Evolutionary conservation across 441 rosid species (phyloP).

Genomic region (Capsella rubella): DNA sequence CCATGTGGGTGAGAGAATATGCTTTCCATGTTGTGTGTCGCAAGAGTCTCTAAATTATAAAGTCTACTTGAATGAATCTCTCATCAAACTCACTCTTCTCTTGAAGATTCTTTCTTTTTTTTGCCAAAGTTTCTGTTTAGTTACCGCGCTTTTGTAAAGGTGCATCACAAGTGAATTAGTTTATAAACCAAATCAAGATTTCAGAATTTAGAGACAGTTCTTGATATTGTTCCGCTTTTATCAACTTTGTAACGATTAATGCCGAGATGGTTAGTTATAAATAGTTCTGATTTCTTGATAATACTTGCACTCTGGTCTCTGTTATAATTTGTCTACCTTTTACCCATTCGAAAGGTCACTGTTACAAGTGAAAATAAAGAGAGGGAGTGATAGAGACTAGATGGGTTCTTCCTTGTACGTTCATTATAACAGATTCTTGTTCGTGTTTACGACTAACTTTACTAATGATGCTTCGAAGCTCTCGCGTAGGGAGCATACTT

Average conservation of each 20-base stretch:
- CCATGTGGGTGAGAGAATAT: conserved; percentile 50
- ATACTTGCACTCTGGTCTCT: neutral
- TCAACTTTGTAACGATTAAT: neutral
- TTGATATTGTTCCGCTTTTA: conserved; percentile 11
- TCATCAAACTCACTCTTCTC: conserved; percentile 36
- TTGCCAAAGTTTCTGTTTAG: neutral
- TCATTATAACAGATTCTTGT: conserved; percentile 42
- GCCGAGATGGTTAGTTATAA: neutral
- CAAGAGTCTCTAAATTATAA: conserved; percentile 35
- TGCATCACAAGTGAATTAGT: neutral
- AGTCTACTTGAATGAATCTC: conserved; percentile 41
- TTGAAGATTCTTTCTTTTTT: conserved; percentile 14
- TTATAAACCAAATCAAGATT: conserved; percentile 5
- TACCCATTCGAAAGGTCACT: conserved; percentile 13
- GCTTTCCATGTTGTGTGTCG: conserved; percentile 42
- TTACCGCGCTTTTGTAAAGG: conserved; percentile 4
- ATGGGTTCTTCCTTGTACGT: conserved; percentile 47
- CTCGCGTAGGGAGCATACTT: conserved; percentile 45
- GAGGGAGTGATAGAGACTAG: conserved; percentile 38
- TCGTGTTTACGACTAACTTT: conserved; percentile 42
- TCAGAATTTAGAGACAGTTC: neutral
- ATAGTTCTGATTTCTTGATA: neutral
- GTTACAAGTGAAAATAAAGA: conserved; percentile 22
- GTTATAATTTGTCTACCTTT: neutral
- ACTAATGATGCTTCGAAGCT: conserved; percentile 41